Evolutionary conservation across 768 basidiomycete species (phyloP).

Genomic region (Tulasnella sp.): DNA sequence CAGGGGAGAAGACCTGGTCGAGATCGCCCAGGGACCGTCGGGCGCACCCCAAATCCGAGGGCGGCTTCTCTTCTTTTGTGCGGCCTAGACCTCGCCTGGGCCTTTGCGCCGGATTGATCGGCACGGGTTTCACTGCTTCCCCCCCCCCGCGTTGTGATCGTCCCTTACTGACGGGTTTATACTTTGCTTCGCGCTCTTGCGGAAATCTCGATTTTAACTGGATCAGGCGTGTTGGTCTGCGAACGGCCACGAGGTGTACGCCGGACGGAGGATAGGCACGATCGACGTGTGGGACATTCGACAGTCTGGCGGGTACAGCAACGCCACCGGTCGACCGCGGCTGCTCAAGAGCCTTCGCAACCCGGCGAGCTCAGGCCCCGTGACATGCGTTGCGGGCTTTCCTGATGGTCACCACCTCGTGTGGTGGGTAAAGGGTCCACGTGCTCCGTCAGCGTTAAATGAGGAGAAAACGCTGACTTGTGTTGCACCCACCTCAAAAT

Average conservation of each 20-base stretch:
- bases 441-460: no score
- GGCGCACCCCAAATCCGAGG: not conserved
- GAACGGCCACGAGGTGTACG: constrained; percentile 79
- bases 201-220: constrained; percentile 3
- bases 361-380: constrained; percentile 78
- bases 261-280: constrained; percentile 79
- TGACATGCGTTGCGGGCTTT: constrained; percentile 83
- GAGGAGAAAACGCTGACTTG: no score
- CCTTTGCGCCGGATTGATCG: not conserved
- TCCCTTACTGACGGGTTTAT: not conserved
- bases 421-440: constrained; percentile 58
- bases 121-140: no score
- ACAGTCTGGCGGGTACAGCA: constrained; percentile 48
- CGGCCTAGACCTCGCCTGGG: constrained; percentile 6
- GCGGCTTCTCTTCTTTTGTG: not conserved
- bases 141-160: not conserved
- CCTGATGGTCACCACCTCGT: constrained; percentile 88
- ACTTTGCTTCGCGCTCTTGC: no score
- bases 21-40: no score
- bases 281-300: constrained; percentile 94
- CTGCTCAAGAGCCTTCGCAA: constrained; percentile 75
- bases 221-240: constrained; percentile 97
- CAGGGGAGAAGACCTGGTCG: no score
- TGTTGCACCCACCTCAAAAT: not conserved
- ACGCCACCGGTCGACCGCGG: constrained; percentile 54